A percentile compares a stretch with the other conserved stretches of the same genome.
Conservation (phyloP, 139 green algal species). For the Tetraselmis chui region DNA sequence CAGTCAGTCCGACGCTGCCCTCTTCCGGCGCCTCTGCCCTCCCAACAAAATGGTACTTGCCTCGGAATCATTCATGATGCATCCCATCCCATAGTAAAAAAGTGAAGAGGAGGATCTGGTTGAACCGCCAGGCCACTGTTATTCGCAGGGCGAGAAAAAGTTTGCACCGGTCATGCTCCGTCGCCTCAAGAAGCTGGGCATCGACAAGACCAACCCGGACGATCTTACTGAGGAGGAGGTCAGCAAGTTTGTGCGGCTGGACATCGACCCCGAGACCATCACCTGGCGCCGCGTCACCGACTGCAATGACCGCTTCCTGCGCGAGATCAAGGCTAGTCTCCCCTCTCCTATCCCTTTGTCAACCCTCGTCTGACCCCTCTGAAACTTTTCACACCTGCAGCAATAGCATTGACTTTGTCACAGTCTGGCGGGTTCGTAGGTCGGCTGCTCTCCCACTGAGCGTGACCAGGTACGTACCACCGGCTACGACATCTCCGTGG, state of each 20-base stretch:
- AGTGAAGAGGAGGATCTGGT: no score
- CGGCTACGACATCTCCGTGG: conserved; percentile 95
- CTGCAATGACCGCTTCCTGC: conserved; percentile 93
- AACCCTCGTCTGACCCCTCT: no score
- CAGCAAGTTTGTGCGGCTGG: conserved; percentile 76
- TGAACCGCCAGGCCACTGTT: no score
- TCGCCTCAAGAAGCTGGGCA: conserved; percentile 85
- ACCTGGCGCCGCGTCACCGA: conserved; percentile 96
- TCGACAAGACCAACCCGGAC: conserved; percentile 80
- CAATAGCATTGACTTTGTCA: no score
- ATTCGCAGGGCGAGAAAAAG: conserved; percentile 56
- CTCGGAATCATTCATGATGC: background rate
- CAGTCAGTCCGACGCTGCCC: conserved; percentile 71
- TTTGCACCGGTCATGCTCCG: conserved; percentile 88
- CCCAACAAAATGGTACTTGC: conserved; percentile 28
- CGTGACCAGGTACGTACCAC: conserved; percentile 53
- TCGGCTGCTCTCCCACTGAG: conserved; percentile 33
- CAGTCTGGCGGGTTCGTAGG: no score
- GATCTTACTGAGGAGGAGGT: conserved; percentile 83
- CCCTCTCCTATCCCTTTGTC: no score
- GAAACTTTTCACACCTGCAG: no score
- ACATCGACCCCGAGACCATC: conserved; percentile 85
- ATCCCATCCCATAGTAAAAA: no score
- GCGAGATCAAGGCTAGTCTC: conserved; percentile 53
- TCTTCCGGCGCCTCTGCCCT: conserved; percentile 86